Percentiles rank a stretch among this genome's conserved stretches.
Conservation (phyloP, 2,329 filamentous ascomycete species). For the Fusarium phyllophilum region DNA sequence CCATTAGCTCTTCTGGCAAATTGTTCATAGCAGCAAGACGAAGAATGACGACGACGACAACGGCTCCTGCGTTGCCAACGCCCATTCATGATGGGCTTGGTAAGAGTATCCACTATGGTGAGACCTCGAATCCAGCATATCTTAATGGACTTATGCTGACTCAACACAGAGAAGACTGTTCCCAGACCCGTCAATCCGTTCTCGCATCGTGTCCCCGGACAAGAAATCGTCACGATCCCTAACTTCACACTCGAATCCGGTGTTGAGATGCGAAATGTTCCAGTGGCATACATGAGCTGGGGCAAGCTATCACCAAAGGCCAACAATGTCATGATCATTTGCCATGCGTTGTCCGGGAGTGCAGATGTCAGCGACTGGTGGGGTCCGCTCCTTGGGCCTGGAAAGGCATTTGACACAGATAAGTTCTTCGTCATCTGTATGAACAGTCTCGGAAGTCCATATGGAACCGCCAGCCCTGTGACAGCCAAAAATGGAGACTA, state of each 20-base stretch:
- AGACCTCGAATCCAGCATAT: not conserved
- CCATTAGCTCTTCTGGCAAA: not conserved
- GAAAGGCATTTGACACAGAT: not conserved
- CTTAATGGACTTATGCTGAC: not conserved
- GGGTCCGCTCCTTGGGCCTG: not conserved
- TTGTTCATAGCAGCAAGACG: not conserved
- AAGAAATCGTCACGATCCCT: not conserved
- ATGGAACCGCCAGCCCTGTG: not conserved
- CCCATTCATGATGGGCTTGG: not conserved
- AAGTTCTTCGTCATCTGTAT: not conserved
- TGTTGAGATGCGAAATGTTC: not conserved
- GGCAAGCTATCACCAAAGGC: not conserved
- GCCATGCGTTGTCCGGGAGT: not conserved
- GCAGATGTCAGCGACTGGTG: not conserved
- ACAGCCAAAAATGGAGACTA: not conserved
- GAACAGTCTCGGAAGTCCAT: not conserved
- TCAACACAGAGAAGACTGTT: not conserved
- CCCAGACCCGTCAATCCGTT: not conserved
- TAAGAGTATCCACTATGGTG: rapidly evolving
- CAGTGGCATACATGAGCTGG: not conserved
- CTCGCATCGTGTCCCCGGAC: not conserved
- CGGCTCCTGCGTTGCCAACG: not conserved
- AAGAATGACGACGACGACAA: not conserved
- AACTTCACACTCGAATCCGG: not conserved
- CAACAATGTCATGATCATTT: not conserved